Evolutionary conservation across 2,329 filamentous ascomycete species (phyloP), one percentile per base, ranked within the genome.

Genomic region (Aspergillus sp.): DNA sequence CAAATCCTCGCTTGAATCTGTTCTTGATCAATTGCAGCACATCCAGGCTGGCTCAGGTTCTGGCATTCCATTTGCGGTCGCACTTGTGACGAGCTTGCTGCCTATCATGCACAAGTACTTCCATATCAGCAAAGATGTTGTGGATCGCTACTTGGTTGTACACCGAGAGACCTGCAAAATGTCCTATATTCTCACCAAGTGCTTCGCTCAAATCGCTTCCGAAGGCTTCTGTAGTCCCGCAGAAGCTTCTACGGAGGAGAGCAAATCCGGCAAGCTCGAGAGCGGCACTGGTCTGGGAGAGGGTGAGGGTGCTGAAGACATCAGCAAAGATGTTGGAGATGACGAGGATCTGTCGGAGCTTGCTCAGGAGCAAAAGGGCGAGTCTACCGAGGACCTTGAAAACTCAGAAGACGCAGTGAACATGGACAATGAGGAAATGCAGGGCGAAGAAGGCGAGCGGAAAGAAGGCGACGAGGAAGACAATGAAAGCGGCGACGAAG

Each of bases 341-440:
- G 94, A 99, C 62, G 95, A 99, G 74, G 93, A 99, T 72, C 80
- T 99, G 4, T 88, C 91, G 0, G 95, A 99, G 67, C 82, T 99
- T 48, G 94, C 95, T 0, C 91, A 97, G 70, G 85, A 88, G 45
- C 89, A 91, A 62, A 84, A 87, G 63, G 85, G 83, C 49, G 77
- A 90, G 50, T 69, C 75, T 7, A 72, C 72, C 13, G 76, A 78
- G 7, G 77, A 81, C 13, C 78, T 80, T 60, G 78, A 82, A 49
- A 74, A 78, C 57, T 75, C 75, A 23, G 76, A 79, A 52, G 79
- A 82, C 65, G 80, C 80, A 28, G 78, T 82, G 36, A 78, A 83
- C 64, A 81, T 82, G 80, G 92, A 92, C 10, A 89, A 93, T 66
- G 90, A 96, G 66, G 95, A 98, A 25, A 83, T 99, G 73, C 91